Percentiles rank a stretch among this genome's conserved stretches.
phyloP scores from a whole-genome alignment of 768 basidiomycete genomes.

The Nidularia sp. region DNA sequence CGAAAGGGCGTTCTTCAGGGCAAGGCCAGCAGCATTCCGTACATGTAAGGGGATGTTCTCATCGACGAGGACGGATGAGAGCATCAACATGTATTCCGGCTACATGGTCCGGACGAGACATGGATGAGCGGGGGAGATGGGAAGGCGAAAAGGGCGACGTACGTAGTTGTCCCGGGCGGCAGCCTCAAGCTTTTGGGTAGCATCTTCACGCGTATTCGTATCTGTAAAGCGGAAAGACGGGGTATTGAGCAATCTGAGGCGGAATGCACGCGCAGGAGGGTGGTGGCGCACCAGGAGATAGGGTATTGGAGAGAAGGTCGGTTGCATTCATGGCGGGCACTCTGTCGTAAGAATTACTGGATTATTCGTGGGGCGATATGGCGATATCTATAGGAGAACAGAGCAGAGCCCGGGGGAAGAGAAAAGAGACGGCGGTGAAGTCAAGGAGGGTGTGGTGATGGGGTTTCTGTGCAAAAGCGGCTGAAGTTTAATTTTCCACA shows the following conservation, averaged over 20 bases:
- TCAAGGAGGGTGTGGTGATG: constrained; percentile 10
- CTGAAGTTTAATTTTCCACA: constrained; percentile 19
- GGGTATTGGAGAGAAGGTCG: constrained; percentile 87
- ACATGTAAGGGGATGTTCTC: constrained; percentile 68
- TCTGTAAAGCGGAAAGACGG: constrained; percentile 43
- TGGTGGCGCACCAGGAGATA: constrained; percentile 73
- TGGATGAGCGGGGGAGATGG: constrained; percentile 6
- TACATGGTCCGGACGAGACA: constrained; percentile 29
- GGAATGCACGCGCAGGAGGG: constrained; percentile 23
- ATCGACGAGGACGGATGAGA: constrained; percentile 80
- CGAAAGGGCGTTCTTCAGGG: constrained; percentile 91
- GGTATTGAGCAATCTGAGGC: constrained; percentile 14
- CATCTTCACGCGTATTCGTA: constrained; percentile 85
- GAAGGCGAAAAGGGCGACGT: constrained; percentile 25
- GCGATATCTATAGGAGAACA: constrained; percentile 5
- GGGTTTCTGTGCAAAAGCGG: constrained; percentile 7
- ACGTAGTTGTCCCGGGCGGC: constrained; percentile 90
- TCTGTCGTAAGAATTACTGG: constrained; percentile 3
- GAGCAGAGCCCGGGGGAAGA: not conserved
- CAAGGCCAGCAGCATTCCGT: constrained; percentile 93
- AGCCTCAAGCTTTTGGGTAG: constrained; percentile 83
- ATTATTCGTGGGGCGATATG: constrained; percentile 6
- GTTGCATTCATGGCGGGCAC: constrained; percentile 73
- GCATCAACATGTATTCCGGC: constrained; percentile 92
- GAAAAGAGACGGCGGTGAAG: constrained; percentile 10